phyloP scores from a whole-genome alignment of 129 eudicot genomes.

The Erigeron canadensis region DNA sequence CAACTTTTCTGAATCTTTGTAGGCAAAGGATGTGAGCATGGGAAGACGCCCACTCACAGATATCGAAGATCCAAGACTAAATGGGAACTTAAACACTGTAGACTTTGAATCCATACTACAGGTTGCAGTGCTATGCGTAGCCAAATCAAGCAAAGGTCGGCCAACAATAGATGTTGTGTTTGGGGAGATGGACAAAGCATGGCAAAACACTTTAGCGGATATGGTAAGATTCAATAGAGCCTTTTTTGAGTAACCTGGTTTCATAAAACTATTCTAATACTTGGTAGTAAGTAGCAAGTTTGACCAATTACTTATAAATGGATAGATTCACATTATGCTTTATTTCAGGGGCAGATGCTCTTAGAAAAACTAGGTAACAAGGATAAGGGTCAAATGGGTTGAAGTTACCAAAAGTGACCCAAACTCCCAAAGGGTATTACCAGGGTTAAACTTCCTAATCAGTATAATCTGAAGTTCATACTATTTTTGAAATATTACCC shows the following conservation, averaged over 20 bases:
- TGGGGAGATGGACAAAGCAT: conserved; percentile 69
- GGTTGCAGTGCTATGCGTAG: conserved; percentile 66
- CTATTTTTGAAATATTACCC: too few species aligned
- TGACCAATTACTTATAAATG: not conserved
- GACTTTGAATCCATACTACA: conserved; percentile 71
- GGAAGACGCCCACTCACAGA: conserved; percentile 65
- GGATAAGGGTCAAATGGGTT: not conserved
- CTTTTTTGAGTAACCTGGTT: not conserved
- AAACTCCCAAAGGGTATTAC: too few species aligned
- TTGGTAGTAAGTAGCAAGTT: not conserved
- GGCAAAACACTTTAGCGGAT: conserved; percentile 54
- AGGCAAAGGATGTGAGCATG: conserved; percentile 79
- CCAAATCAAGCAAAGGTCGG: conserved; percentile 68
- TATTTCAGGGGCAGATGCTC: too few species aligned
- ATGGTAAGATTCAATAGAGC: conserved; percentile 33
- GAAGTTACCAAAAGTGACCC: too few species aligned
- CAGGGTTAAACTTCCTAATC: too few species aligned
- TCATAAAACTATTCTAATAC: not conserved
- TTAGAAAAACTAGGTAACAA: not conserved
- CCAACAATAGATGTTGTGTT: conserved; percentile 61
- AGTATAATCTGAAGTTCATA: too few species aligned
- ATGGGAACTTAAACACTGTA: conserved; percentile 52
- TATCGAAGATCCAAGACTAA: conserved; percentile 60
- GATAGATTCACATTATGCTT: not conserved
- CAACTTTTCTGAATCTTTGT: conserved; percentile 15